Base-by-base conservation (phyloP, 208 protist genomes). In the Crithidia mellificae region DNA sequence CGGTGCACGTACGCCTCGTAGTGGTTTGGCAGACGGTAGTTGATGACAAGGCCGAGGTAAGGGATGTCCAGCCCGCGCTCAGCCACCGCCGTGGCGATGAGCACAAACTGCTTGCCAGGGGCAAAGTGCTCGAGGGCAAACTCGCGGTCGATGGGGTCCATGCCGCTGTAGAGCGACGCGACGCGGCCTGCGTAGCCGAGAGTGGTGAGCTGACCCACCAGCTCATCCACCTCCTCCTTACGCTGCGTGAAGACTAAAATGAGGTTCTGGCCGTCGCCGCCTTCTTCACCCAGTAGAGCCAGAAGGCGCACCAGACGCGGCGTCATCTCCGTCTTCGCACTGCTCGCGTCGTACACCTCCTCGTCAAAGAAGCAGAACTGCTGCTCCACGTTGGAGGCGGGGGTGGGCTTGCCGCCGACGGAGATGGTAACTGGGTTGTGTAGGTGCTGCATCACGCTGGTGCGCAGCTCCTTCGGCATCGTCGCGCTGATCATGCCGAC, bases 11-110 rank as follows among this genome's bases (percentile, higher is more conserved):
- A 99, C 24, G 95, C 93, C 81, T 99, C 98, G 72, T 99, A 98
- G 77, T 99, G 97, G 62, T 98, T 94, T 9, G 98, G 98, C 83
- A 99, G 94, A 54, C 99, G 97, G 83, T 98, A 99, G 83, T 99
- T 99, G 69, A 99, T 98, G 41, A 99, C 98, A 56, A 99, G 96
- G 75, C 96, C 90, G 20, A 99, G 89, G 74, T 98, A 94, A 1
- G 95, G 93, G 54, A 99, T 98, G 77, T 99, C 99, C 34, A 99
- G 86, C 9, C 97, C 97, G 15, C 95, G 80, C 68, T 93, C 81
- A 12, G 90, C 92, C 6, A 98, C 81, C 8, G 80, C 81, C 15
- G 95, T 98, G 8, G 93, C 84, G 30, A 98, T 76, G 29, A 98
- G 82, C 64, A 98, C 92, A 56, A 90, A 92, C 70, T 94, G 89